Evolutionary conservation across 805 yeast species (phyloP), one percentile per base, ranked within the genome.

Genomic region (Kockiozyma suomiensis): DNA sequence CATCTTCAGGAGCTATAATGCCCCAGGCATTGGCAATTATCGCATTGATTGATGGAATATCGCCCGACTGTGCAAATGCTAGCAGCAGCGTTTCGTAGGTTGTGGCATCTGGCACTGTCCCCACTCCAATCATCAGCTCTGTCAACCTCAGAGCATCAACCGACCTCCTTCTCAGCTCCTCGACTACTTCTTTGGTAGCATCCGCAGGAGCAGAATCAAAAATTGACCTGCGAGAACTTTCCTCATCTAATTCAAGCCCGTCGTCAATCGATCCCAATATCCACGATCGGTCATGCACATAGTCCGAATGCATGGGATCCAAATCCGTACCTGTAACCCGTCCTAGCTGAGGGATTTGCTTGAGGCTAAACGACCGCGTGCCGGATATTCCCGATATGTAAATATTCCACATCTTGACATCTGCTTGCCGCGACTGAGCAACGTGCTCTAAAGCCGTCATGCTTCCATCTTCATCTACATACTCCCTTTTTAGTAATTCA

Each of bases 71-170:
- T 17, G 72, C 74, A 37, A 68, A 62, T 17, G 73, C 70, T 15
- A 73, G 65, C 25, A 74, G 35, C 30, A 70, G 59, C 15, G 70
- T 66, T 56, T 73, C 75, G 59, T 69, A 73, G 0, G 78, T 73
- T 15, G 68, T 61, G n/a, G 69, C 45, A 49, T 74, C 66, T 13
- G 75, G 72, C 40, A 61, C 47, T 4, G 70, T 66, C 8, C 72
- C 74, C 19, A 63, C 67, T n/a, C 61, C 59, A 33, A 63, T 56
- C 74, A 73, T 72, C 7, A 61, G 50, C 12, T 63, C 64, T 23
- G 72, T 48, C 37, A 73, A 50, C 13, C 63, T 59, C 10, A 69
- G 30, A 5, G 72, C 65, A 30, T 41, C 54, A n/a, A 48, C 54
- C 19, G 56, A 47, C 8, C 40, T 12, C 25, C 26, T 37, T 10